phyloP scores from a whole-genome alignment of 148 eudicot species.

The Silene latifolia region DNA sequence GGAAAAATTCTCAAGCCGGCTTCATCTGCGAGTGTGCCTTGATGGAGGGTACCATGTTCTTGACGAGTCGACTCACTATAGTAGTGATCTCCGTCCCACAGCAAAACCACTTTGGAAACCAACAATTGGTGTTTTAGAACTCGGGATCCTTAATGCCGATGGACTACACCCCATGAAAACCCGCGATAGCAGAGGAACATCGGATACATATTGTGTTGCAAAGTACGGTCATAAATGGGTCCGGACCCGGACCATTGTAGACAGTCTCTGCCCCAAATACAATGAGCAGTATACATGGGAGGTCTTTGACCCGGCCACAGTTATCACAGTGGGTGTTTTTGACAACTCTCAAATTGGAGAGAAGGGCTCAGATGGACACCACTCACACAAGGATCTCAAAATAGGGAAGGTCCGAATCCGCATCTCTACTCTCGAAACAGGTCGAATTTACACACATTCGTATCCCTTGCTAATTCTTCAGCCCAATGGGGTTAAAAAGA shows the following conservation, averaged over 20 bases:
- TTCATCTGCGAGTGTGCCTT: conserved; percentile 83
- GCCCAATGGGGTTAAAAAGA: conserved; percentile 86
- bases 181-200: conserved; percentile 77
- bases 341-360: conserved; percentile 85
- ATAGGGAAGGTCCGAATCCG: conserved; percentile 91
- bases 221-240: conserved; percentile 96
- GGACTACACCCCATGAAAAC: conserved; percentile 96
- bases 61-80: conserved; percentile 94
- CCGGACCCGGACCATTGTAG: conserved; percentile 82
- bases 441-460: conserved; percentile 84
- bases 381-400: conserved; percentile 48
- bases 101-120: conserved; percentile 94
- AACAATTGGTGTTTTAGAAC: conserved; percentile 79
- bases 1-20: conserved; percentile 73
- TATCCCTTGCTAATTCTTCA: conserved; percentile 84
- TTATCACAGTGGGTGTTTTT: conserved; percentile 83
- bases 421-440: conserved; percentile 88
- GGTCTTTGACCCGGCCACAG: conserved; percentile 92
- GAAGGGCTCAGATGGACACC: conserved; percentile 46
- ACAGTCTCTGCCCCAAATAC: conserved; percentile 70
- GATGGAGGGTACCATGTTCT: conserved; percentile 99
- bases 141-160: conserved; percentile 73
- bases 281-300: conserved; percentile 99
- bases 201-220: conserved; percentile 96
- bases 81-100: conserved; percentile 90